Evolutionary conservation across 1,284 basidiomycete genomes (phyloP).

Genomic region (Ustilago nuda): DNA sequence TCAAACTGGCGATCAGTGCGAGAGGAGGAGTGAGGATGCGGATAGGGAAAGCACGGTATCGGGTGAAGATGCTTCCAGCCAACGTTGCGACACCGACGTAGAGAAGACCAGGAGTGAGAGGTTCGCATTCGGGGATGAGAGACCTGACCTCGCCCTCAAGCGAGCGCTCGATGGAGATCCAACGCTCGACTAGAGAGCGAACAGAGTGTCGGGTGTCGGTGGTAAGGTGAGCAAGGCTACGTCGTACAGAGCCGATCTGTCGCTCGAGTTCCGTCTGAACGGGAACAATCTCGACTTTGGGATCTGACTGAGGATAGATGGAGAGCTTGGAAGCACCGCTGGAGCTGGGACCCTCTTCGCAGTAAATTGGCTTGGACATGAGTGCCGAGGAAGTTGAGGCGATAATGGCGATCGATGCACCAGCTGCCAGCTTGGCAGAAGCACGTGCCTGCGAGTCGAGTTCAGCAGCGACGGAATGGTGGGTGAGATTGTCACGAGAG

Average conservation of each 20-base stretch:
- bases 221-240: slow-evolving; percentile 41
- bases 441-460: slow-evolving; percentile 15
- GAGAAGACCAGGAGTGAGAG: slow-evolving; percentile 80
- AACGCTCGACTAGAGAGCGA: slow-evolving; percentile 46
- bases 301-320: slow-evolving; percentile 56
- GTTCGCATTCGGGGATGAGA: slow-evolving; percentile 81
- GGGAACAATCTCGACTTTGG: slow-evolving; percentile 47
- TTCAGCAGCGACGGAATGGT: background rate
- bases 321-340: slow-evolving; percentile 44
- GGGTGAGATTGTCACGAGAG: background rate
- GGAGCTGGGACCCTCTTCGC: slow-evolving; percentile 30
- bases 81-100: slow-evolving; percentile 84
- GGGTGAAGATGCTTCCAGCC: slow-evolving; percentile 84
- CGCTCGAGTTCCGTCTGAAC: slow-evolving; percentile 62
- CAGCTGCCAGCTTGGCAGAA: slow-evolving; percentile 34
- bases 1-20: slow-evolving; percentile 57
- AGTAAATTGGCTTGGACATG: slow-evolving; percentile 33
- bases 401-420: slow-evolving; percentile 23
- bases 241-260: slow-evolving; percentile 55
- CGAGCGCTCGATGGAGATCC: slow-evolving; percentile 61
- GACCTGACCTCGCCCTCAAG: slow-evolving; percentile 77
- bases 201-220: slow-evolving; percentile 34
- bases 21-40: slow-evolving; percentile 65
- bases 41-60: slow-evolving; percentile 74
- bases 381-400: slow-evolving; percentile 30